phyloP scores from a whole-genome alignment of 352 stramenopile genomes.

The Pythium guiyangense region DNA sequence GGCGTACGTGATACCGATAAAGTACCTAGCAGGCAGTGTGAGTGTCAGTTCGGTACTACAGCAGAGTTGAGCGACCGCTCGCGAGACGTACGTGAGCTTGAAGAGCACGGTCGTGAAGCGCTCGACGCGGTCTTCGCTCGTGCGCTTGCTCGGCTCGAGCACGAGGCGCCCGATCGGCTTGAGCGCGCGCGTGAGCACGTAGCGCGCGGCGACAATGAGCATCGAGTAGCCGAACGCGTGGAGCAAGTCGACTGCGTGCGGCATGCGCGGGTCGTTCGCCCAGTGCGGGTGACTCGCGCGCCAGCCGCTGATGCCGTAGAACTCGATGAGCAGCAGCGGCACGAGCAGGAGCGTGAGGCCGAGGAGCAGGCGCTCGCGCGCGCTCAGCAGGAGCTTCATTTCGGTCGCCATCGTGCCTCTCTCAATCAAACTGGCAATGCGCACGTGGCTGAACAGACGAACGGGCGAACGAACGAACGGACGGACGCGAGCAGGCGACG shows the following conservation, averaged over 20 bases:
- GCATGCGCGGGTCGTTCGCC: slow-evolving; percentile 30
- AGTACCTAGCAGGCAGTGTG: slow-evolving; percentile 32
- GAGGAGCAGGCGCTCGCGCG: slow-evolving; percentile 59
- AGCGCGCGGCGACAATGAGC: slow-evolving; percentile 37
- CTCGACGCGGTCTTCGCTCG: slow-evolving; percentile 45
- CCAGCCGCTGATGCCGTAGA: slow-evolving; percentile 45
- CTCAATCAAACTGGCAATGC: too few relatives aligned
- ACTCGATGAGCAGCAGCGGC: slow-evolving; percentile 47
- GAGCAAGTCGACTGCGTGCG: slow-evolving; percentile 38
- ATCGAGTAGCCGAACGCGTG: slow-evolving; percentile 24
- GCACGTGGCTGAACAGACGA: too few relatives aligned
- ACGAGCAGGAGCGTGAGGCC: slow-evolving; percentile 51
- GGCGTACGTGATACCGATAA: slow-evolving; percentile 34
- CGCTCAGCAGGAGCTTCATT: slow-evolving; percentile 55
- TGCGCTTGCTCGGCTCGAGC: slow-evolving; percentile 49
- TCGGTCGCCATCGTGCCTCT: slow-evolving; percentile 27
- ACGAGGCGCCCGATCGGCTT: slow-evolving; percentile 38
- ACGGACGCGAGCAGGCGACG: not conserved
- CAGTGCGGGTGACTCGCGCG: slow-evolving; percentile 30
- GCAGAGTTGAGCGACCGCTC: too few relatives aligned
- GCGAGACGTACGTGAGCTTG: slow-evolving; percentile 45
- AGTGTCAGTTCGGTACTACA: not conserved
- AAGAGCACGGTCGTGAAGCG: slow-evolving; percentile 71
- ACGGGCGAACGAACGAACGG: not conserved
- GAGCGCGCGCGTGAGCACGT: slow-evolving; percentile 27